Base-by-base conservation (phyloP, 2,329 filamentous ascomycete species). In the Paecilomyces sp. region DNA sequence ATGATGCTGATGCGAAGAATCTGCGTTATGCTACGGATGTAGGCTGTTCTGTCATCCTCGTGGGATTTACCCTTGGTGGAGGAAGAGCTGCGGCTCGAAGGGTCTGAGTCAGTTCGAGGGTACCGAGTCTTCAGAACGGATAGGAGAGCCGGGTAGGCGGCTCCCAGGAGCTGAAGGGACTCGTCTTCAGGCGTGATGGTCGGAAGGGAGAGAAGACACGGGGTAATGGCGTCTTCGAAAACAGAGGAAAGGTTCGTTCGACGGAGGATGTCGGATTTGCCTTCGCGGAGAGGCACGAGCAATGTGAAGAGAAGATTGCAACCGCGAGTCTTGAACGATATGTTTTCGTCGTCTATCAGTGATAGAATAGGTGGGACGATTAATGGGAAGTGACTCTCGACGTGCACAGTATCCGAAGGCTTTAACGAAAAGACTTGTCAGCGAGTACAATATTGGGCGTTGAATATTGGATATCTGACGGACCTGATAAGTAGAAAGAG, bases 191-290 rank as follows among this genome's bases (percentile, higher is more conserved):
- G 86, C 0, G 91, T 96, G 51, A 96, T 77, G 12, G 82, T 85
- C 0, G 93, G 92, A 5, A 96, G 80, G 66, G 86, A 90, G 7
- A 88, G 81, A n/a, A 96, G 81, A 36, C 87, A 85, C 0, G 91
- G 89, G 15, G 67, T 70, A 34, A 80, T 63, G 25, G 77, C 77
- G 51, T 79, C 76, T 66, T 76, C 70, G 61, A 79, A 79, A 58
- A 79, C 77, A 2, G 77, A 76, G 28, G 72, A 72, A 15, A 80
- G 69, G 58, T 79, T 79, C 7, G 76, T 79, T 24, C 74, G 71
- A 18, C 65, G 66, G 7, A 80, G 69, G 15, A 79, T 76, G 54
- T 74, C 71, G 2, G 74, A 77, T 57, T 68, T 67, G 57, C 70
- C 71, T 57, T 70, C 57, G 58, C 66, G 65, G 22, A 79, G 71